phyloP scores from a whole-genome alignment of 257 asterid genomes.

The Scutellaria baicalensis region DNA sequence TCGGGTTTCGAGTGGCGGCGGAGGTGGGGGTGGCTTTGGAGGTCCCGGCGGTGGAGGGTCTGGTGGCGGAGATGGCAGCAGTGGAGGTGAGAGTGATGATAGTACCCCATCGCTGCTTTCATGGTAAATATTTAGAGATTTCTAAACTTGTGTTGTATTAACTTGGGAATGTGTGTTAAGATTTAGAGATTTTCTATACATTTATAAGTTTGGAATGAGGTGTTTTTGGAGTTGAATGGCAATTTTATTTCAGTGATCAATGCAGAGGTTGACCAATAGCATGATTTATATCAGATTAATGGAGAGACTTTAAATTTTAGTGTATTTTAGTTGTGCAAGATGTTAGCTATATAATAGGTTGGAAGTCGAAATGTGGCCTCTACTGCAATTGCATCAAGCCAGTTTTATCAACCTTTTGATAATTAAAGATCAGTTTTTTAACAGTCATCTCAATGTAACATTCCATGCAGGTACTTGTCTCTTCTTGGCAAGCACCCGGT shows the following conservation, averaged over 20 bases:
- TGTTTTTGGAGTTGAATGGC: background rate
- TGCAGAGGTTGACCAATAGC: background rate
- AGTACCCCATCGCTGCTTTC: constrained; percentile 54
- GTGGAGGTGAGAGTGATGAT: constrained; percentile 28
- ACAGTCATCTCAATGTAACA: background rate
- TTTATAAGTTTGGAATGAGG: background rate
- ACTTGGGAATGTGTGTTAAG: background rate
- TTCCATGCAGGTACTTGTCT: constrained; percentile 66
- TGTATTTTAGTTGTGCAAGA: background rate
- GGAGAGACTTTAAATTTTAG: background rate
- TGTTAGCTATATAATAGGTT: background rate
- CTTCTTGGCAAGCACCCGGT: constrained; percentile 84
- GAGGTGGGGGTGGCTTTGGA: constrained; percentile 43
- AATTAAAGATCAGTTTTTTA: background rate
- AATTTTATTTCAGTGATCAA: background rate
- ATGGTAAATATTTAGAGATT: constrained; percentile 38
- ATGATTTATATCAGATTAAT: background rate
- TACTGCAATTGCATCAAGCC: background rate
- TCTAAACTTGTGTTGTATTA: background rate
- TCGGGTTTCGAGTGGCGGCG: constrained; percentile 47
- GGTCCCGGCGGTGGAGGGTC: constrained; percentile 47
- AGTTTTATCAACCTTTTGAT: background rate
- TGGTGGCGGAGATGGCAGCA: constrained; percentile 36
- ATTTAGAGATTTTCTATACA: background rate
- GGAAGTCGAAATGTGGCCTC: background rate